Evolutionary conservation across 768 basidiomycete species (phyloP).

Genomic region (Tylopilus sp.): DNA sequence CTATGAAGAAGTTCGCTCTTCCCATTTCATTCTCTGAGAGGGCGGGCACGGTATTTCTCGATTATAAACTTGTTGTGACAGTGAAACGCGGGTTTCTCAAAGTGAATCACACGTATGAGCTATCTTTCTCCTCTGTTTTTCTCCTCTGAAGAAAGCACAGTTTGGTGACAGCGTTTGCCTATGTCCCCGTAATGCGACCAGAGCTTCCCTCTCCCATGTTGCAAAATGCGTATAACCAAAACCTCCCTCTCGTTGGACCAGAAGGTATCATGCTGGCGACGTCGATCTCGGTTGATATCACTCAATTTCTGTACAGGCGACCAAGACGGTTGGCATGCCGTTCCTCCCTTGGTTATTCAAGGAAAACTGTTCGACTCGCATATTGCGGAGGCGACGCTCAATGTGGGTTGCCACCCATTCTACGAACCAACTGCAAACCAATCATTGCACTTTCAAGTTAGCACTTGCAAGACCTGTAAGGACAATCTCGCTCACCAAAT

Average conservation of each 20-base stretch:
- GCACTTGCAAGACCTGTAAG: constrained; percentile 49
- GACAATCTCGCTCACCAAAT: neutral
- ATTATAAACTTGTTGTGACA: constrained; percentile 51
- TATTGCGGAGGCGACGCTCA: constrained; percentile 27
- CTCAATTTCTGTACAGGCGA: constrained; percentile 24
- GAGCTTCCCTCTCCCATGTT: constrained; percentile 35
- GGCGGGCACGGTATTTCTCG: constrained; percentile 52
- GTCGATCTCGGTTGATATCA: neutral
- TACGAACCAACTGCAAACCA: neutral
- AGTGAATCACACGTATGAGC: constrained; percentile 46
- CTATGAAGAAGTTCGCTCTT: constrained; percentile 36
- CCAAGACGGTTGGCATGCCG: constrained; percentile 38
- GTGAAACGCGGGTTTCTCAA: constrained; percentile 47
- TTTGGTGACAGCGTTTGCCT: constrained; percentile 32
- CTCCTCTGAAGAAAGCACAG: constrained; percentile 16
- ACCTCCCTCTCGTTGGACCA: constrained; percentile 33
- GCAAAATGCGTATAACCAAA: constrained; percentile 35
- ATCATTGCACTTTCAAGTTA: constrained; percentile 33
- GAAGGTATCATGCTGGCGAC: constrained; percentile 15
- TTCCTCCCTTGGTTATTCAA: constrained; percentile 28
- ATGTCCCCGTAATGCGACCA: constrained; percentile 32
- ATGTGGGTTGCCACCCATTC: constrained; percentile 23
- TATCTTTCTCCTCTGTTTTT: neutral
- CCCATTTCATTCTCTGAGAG: constrained; percentile 56
- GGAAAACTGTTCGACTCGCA: constrained; percentile 36